Evolutionary conservation across 768 basidiomycete species (phyloP), one percentile per base, ranked within the genome.

Genomic region (Suillus bovinus): DNA sequence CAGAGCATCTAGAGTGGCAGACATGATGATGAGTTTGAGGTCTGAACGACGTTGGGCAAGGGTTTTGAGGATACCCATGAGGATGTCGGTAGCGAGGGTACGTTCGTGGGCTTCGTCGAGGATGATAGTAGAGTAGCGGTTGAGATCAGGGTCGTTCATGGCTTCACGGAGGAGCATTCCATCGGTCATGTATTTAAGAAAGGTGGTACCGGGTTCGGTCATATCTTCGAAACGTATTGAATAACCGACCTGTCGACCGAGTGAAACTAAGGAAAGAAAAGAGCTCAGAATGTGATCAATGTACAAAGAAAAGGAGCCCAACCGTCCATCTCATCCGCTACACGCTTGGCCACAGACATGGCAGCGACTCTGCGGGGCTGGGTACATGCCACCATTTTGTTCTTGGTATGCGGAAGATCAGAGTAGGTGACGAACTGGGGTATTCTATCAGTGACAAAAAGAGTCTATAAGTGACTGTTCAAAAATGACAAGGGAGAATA

Each of bases 121-220:
- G 70, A 99, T 99, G 76, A 99, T 95, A 27, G 96, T 98, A n/a
- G 94, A 96, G 75, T 99, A 99, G 5, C 95, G 87, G 33, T 83
- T 80, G 46, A 99, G 84, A 22, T 86, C 83, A 20, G 93, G 91
- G 76, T 99, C 96, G 76, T 96, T 93, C 96, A 98, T 99, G 5
- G 94, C 95, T 79, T 97, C 95, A n/a, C 95, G 88, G n/a, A 96
- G 85, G 58, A 94, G 87, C 96, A 98, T 97, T 85, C 96, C 97
- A 69, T 99, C 97, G 17, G 97, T 99, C 96, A 99, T 97, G 79
- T 99, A 99, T 74, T 97, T 98, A 65, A 99, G 82, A 77, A 99
- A 97, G 0, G 97, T 99, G 80, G 68, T 93, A 84, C 47, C 96
- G 91, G 92, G 95, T 90, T 74, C 73, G 17, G 73, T 74, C 73